phyloP scores from a whole-genome alignment of 2,329 filamentous ascomycete genomes.

The Trichoderma oligosporum region DNA sequence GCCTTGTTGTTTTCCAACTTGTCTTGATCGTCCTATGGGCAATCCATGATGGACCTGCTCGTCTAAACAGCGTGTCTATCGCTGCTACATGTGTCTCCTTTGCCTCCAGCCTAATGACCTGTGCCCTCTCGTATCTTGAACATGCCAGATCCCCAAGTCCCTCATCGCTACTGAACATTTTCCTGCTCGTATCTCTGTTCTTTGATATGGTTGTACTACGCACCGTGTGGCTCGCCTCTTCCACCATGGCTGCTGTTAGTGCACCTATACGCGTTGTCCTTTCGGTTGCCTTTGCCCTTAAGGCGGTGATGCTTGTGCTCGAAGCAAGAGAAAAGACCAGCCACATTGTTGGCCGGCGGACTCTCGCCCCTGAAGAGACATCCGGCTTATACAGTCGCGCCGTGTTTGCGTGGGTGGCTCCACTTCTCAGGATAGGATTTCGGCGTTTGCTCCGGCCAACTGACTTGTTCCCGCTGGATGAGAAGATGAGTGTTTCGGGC shows the following conservation, averaged over 20 bases:
- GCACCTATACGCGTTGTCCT: conserved; percentile 33
- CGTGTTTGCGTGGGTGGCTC: conserved; percentile 39
- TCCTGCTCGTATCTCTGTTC: conserved; percentile 34
- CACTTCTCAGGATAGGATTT: conserved; percentile 37
- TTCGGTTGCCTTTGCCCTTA: conserved; percentile 31
- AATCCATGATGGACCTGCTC: conserved; percentile 18
- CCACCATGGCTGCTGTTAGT: conserved; percentile 13
- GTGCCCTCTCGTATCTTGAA: conserved; percentile 26
- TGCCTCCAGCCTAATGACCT: conserved; percentile 30
- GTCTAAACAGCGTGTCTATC: conserved; percentile 29
- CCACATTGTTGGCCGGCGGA: conserved; percentile 29
- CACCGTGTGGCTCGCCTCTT: conserved; percentile 33
- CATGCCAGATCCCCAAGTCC: conserved; percentile 33
- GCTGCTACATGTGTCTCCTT: conserved; percentile 30
- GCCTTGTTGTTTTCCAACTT: conserved; percentile 33
- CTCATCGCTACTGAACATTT: conserved; percentile 32
- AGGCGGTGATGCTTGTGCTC: conserved; percentile 35
- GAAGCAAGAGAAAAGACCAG: conserved; percentile 39
- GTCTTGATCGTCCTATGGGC: conserved; percentile 34
- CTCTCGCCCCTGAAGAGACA: conserved; percentile 36
- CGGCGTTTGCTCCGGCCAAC: conserved; percentile 32
- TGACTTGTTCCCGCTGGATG: conserved; percentile 36
- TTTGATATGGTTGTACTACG: conserved; percentile 28
- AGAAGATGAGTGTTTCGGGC: conserved; percentile 31
- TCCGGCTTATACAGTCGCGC: conserved; percentile 39